phyloP scores from a whole-genome alignment of 1,284 basidiomycete species.

The Ustilago trichophora region DNA sequence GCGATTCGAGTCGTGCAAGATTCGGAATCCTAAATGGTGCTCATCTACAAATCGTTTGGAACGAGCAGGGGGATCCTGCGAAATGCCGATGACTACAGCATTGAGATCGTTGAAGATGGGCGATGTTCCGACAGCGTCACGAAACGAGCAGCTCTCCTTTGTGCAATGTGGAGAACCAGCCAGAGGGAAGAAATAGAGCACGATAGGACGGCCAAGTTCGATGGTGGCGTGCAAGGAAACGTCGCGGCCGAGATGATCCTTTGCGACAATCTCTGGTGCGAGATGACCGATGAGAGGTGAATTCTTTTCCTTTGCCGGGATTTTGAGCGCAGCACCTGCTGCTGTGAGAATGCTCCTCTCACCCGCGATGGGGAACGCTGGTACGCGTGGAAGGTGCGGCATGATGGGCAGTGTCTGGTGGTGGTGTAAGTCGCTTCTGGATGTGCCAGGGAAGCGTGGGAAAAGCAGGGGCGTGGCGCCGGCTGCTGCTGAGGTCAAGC shows the following conservation, averaged over 20 bases:
- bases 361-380: conserved; percentile 48
- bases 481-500: too few relatives aligned
- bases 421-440: too few relatives aligned
- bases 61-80: conserved; percentile 45
- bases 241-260: conserved; percentile 47
- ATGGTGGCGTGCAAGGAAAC: conserved; percentile 59
- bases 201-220: conserved; percentile 50
- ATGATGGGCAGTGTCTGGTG: conserved; percentile 9
- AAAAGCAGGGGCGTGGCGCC: background rate
- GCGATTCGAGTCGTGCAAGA: conserved; percentile 49
- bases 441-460: conserved; percentile 1
- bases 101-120: conserved; percentile 58
- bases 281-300: conserved; percentile 47
- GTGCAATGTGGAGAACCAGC: conserved; percentile 61
- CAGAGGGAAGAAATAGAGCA: conserved; percentile 60
- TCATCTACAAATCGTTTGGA: conserved; percentile 50
- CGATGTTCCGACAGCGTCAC: conserved; percentile 51
- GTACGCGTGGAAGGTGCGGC: conserved; percentile 44
- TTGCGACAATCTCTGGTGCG: conserved; percentile 55
- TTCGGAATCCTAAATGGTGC: conserved; percentile 47
- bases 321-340: conserved; percentile 25
- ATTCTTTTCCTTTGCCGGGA: conserved; percentile 45
- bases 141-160: conserved; percentile 51
- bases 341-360: conserved; percentile 47
- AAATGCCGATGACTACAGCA: conserved; percentile 60